Conservation (phyloP, 2,329 filamentous ascomycete species). For the Colletotrichum neosansevieriae region DNA sequence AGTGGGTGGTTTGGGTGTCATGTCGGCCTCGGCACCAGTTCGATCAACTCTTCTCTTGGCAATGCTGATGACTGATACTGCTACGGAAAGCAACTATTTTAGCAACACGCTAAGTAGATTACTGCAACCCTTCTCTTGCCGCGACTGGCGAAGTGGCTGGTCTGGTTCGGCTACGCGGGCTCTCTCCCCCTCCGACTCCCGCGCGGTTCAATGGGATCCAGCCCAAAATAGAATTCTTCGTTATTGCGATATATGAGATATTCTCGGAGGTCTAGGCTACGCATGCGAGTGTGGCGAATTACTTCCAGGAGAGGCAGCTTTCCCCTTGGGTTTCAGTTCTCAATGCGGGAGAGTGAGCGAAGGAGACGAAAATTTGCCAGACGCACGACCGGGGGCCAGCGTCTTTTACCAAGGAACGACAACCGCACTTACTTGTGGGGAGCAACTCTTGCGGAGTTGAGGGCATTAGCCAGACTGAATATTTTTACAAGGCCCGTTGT, state of each 20-base stretch:
- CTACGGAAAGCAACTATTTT: not conserved
- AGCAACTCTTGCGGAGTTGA: not conserved
- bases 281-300: conserved; percentile 27
- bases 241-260: conserved; percentile 18
- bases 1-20: not conserved
- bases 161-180: conserved; percentile 17
- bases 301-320: not conserved
- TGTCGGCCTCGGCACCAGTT: not conserved
- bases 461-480: conserved; percentile 11
- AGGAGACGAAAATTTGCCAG: conserved; percentile 1
- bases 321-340: conserved; percentile 25
- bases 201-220: conserved; percentile 6
- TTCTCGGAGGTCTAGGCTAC: conserved; percentile 1
- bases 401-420: conserved; percentile 1
- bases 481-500: not conserved
- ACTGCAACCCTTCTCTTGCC: conserved; percentile 4
- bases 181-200: conserved; percentile 2
- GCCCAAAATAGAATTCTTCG: conserved; percentile 22
- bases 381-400: conserved; percentile 27
- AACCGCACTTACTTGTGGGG: conserved; percentile 14
- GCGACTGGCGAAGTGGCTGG: conserved; percentile 1
- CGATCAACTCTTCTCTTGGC: not conserved
- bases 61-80: not conserved
- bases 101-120: conserved; percentile 8
- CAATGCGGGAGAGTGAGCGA: conserved; percentile 8